Conservation (phyloP, 306 rosid genomes). For the Acacia confusa region DNA sequence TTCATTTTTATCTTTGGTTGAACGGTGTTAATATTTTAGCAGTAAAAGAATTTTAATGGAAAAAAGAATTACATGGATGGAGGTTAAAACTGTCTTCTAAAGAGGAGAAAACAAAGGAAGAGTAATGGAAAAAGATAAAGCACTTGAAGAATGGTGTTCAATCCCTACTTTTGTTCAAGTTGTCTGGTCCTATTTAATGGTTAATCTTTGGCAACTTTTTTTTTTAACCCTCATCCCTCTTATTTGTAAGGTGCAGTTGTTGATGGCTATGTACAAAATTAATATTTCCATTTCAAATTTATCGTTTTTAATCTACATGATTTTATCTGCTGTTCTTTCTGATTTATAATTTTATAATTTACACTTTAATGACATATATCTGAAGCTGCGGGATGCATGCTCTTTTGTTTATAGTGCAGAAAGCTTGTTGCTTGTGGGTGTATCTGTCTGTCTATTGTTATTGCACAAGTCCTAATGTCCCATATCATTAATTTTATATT, state of each 20-base stretch:
- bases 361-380: not conserved
- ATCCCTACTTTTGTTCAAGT: too few species aligned
- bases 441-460: not conserved
- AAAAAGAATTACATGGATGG: not conserved
- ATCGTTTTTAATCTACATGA: too few species aligned
- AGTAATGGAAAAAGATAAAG: not conserved
- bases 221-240: too few species aligned
- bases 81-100: not conserved
- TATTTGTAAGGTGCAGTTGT: too few species aligned
- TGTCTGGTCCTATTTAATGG: too few species aligned
- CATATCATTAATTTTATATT: not conserved
- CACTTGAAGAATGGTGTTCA: not conserved
- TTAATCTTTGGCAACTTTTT: too few species aligned
- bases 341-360: too few species aligned
- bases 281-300: too few species aligned
- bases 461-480: not conserved
- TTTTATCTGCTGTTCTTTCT: too few species aligned
- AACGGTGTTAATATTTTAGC: not conserved
- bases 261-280: too few species aligned
- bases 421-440: conserved; percentile 7
- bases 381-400: not conserved
- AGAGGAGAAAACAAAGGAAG: not conserved
- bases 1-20: not conserved
- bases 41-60: not conserved
- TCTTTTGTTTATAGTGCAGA: not conserved